These are phyloP conservation scores for Aspergillus proliferans DNA, from an alignment of 2,329 filamentous ascomycete species.

Conservation along the genomic window DNA sequence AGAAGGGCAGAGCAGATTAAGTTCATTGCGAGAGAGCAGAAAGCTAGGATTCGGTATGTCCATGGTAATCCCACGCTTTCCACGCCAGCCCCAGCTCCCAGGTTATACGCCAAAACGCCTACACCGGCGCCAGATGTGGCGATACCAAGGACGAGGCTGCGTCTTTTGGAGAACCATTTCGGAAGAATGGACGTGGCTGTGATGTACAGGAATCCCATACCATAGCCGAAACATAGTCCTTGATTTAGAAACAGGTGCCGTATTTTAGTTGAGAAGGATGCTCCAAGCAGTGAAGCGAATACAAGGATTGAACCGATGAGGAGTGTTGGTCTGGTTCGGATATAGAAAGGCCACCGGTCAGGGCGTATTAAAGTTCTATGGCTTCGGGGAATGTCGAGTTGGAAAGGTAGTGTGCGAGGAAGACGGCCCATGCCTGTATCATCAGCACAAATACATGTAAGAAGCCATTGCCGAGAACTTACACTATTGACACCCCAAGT, in stretches of 20 bases:
- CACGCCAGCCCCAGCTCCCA: conserved; percentile 55
- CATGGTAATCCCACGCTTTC: conserved; percentile 50
- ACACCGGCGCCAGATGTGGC: conserved; percentile 53
- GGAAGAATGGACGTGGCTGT: conserved; percentile 51
- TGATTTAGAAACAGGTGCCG: conserved; percentile 58
- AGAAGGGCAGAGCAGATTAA: conserved; percentile 49
- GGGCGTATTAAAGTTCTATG: conserved; percentile 51
- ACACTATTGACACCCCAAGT: conserved; percentile 70
- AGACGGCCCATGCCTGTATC: conserved; percentile 48
- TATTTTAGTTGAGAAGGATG: conserved; percentile 50
- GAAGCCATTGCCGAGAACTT: conserved; percentile 13
- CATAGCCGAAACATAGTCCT: conserved; percentile 56
- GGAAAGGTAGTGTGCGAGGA: conserved; percentile 54
- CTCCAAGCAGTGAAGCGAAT: conserved; percentile 49
- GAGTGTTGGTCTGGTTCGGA: conserved; percentile 50
- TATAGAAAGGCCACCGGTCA: conserved; percentile 56
- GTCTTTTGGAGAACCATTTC: conserved; percentile 56
- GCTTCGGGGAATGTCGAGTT: conserved; percentile 51
- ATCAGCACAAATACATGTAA: conserved; percentile 2
- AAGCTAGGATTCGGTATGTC: conserved; percentile 57
- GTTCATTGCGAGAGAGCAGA: conserved; percentile 50
- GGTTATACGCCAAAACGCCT: conserved; percentile 54
- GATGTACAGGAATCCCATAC: conserved; percentile 58
- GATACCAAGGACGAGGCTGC: conserved; percentile 56
- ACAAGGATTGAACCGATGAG: conserved; percentile 52